Percentiles rank a stretch among this genome's conserved stretches.
phyloP scores from a whole-genome alignment of 2,329 filamentous ascomycete genomes.

The Aspergillus hortae region DNA sequence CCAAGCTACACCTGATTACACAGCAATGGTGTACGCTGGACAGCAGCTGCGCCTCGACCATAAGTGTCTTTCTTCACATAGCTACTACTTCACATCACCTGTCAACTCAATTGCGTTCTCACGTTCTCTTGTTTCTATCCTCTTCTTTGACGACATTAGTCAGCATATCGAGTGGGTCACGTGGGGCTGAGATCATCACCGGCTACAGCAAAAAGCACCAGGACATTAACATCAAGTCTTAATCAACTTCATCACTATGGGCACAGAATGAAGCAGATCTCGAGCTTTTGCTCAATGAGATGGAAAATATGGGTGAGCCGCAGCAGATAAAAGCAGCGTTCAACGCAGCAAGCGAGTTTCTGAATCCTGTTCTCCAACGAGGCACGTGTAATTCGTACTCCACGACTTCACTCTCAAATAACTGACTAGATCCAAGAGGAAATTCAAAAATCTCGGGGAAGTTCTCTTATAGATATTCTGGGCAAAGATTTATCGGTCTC shows the following conservation, averaged over 20 bases:
- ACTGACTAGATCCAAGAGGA: conserved; percentile 37
- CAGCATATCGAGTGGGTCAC: background rate
- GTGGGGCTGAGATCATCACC: background rate
- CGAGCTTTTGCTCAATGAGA: background rate
- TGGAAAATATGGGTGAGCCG: conserved; percentile 26
- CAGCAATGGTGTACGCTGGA: too few relatives aligned
- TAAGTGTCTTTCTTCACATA: too few relatives aligned
- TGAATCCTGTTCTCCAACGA: conserved; percentile 39
- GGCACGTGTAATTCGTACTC: conserved; percentile 30
- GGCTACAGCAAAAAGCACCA: background rate
- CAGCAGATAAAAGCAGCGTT: conserved; percentile 28
- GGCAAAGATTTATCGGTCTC: conserved; percentile 10
- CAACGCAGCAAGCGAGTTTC: conserved; percentile 31
- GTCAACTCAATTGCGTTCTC: too few relatives aligned
- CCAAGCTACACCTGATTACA: too few relatives aligned
- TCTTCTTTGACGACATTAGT: background rate
- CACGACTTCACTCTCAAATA: conserved; percentile 8
- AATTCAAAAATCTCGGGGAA: conserved; percentile 32
- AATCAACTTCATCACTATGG: background rate
- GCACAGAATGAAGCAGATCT: background rate
- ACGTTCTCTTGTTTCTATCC: too few relatives aligned
- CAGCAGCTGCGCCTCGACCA: too few relatives aligned
- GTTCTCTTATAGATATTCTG: conserved; percentile 35
- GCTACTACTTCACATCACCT: too few relatives aligned
- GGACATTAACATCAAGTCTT: background rate